Base-by-base conservation (phyloP, 192 early-diverging fungal genomes). In the Globomyces pollinis-pini region DNA sequence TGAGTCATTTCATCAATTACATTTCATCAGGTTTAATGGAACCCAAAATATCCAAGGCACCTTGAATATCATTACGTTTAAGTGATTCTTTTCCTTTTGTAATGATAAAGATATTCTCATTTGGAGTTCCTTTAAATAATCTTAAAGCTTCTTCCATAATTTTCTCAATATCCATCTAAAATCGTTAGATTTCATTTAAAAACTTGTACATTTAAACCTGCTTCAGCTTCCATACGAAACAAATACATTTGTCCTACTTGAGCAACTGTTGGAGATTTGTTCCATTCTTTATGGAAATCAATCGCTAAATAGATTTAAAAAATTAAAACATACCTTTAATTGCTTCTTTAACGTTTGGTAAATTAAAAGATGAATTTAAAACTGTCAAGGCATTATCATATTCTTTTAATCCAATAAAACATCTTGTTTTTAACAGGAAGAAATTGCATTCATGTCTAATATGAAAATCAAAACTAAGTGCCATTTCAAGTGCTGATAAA, bases 391-490 rank as follows among this genome's bases (percentile, higher is more conserved):
- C 68, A 21, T 78, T 73, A 12, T 76, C 67, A 23, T 57, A 42
- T 9, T 57, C 32, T 1, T 68, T 68, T 44, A 76, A 62, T 1
- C 35, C 16, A n/a, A 73, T 76, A 2, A 65, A 50, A 21, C 61
- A 61, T 44, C 66, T 63, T 0, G 76, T 74, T 55, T 72, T 76
- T 7, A 81, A 44, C 12, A 76, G 41, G 16, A 68, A 66, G 45
- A 68, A 81, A 20, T 58, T 18, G 2, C 68, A 63, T 5, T 70
- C 66, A 28, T 78, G 60, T 31, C 76, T 66, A 13, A 79, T 67
- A 62, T 76, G 62, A 39, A 81, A 81, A 34, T 78, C 73, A 34
- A 71, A 71, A 57, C 76, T 75, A 32, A 81, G 59, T n/a, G 60
- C 76, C 60, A 68, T 78, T 24, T 81, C 79, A 11, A 81, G 61